These are phyloP conservation scores for Trichoderma brevicompactum DNA, from an alignment of 2,329 filamentous ascomycete species.

Conservation along the genomic window DNA sequence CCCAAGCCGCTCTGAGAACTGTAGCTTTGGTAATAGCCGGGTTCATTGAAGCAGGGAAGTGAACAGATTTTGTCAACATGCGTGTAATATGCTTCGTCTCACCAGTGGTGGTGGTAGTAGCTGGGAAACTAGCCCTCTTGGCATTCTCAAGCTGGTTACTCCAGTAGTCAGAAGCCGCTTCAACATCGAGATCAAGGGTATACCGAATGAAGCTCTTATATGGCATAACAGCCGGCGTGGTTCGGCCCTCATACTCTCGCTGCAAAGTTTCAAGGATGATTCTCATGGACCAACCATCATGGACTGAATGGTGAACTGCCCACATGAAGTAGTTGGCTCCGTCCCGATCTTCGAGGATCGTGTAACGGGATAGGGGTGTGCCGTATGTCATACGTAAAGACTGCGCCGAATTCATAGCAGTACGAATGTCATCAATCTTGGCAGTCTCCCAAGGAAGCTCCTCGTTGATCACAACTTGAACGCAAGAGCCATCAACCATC, in stretches of 20 bases:
- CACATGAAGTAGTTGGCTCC: conserved; percentile 32
- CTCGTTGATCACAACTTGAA: conserved; percentile 30
- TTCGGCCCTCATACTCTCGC: conserved; percentile 14
- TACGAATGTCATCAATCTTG: neutral
- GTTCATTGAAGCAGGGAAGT: conserved; percentile 10
- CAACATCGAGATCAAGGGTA: conserved; percentile 16
- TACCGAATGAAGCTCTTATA: conserved; percentile 22
- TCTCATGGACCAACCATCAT: conserved; percentile 38
- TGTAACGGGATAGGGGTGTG: conserved; percentile 16
- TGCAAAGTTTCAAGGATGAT: conserved; percentile 31
- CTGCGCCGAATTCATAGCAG: neutral
- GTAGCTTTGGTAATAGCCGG: conserved; percentile 31
- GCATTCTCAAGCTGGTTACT: conserved; percentile 28
- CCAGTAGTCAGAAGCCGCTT: conserved; percentile 29
- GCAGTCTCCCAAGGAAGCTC: conserved; percentile 20
- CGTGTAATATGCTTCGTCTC: conserved; percentile 21
- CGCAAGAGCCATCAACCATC: conserved; percentile 22
- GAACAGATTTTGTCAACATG: conserved; percentile 19
- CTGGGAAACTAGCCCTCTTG: conserved; percentile 27
- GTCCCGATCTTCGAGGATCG: neutral
- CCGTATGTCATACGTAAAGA: conserved; percentile 23
- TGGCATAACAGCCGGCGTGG: neutral
- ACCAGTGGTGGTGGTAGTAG: neutral
- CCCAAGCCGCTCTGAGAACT: conserved; percentile 39
- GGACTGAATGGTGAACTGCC: conserved; percentile 38